phyloP scores from a whole-genome alignment of 495 filamentous ascomycete species.

The Pseudotulostoma volvatum region DNA sequence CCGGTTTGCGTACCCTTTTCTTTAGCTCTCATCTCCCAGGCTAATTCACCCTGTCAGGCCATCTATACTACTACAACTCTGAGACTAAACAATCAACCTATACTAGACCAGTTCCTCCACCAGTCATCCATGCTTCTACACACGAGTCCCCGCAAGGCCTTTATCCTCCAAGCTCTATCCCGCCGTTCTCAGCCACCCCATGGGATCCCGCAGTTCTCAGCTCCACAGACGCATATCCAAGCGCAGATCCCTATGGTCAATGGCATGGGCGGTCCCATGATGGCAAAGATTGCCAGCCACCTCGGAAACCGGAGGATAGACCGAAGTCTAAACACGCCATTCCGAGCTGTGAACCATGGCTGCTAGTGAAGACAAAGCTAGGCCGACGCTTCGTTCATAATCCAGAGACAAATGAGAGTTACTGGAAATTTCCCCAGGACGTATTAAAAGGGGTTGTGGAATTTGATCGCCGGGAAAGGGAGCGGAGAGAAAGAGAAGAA shows the following conservation, averaged over 20 bases:
- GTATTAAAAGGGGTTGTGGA: constrained; percentile 67
- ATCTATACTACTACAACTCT: constrained; percentile 81
- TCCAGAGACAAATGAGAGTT: constrained; percentile 61
- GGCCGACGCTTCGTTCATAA: constrained; percentile 84
- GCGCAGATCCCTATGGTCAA: constrained; percentile 12
- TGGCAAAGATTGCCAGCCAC: constrained; percentile 33
- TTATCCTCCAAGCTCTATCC: constrained; percentile 21
- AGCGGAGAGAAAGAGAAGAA: constrained; percentile 29
- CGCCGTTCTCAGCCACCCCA: constrained; percentile 28
- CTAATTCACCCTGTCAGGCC: constrained; percentile 30
- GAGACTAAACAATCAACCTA: constrained; percentile 80
- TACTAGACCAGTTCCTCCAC: constrained; percentile 35
- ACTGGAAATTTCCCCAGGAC: constrained; percentile 81
- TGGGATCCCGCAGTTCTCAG: constrained; percentile 18
- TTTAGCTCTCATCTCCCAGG: constrained; percentile 7
- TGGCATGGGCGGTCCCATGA: constrained; percentile 29
- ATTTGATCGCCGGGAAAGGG: constrained; percentile 40
- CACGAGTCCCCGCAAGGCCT: constrained; percentile 9
- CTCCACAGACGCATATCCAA: constrained; percentile 4
- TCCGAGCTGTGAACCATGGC: constrained; percentile 73
- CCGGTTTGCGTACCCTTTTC: constrained; percentile 33
- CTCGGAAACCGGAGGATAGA: constrained; percentile 51
- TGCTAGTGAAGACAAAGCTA: constrained; percentile 79
- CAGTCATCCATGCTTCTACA: constrained; percentile 12
- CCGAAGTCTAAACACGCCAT: constrained; percentile 68